Conservation (phyloP, 768 basidiomycete genomes). For the Antrodiella citrinella region DNA sequence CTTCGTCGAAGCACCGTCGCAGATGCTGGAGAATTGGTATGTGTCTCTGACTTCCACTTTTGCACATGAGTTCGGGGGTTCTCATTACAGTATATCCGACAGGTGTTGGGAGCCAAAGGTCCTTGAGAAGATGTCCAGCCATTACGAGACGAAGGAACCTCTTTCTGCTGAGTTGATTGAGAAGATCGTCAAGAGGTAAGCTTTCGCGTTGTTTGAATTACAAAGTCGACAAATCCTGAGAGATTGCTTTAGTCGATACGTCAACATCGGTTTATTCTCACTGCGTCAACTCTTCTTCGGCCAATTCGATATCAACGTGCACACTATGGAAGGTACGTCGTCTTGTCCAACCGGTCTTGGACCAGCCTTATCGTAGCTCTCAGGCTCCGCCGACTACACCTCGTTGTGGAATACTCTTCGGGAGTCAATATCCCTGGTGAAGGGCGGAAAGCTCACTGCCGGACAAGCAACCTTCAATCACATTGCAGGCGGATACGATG, state of each 20-base stretch:
- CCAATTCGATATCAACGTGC: conserved; percentile 69
- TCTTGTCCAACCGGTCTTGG: too few species aligned
- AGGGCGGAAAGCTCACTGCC: conserved; percentile 47
- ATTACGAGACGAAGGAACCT: conserved; percentile 67
- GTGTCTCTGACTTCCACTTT: too few species aligned
- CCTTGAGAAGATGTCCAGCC: conserved; percentile 69
- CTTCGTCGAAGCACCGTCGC: conserved; percentile 85
- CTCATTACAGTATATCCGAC: too few species aligned
- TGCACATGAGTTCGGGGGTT: too few species aligned
- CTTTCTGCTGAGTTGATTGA: conserved; percentile 66
- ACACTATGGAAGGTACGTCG: conserved; percentile 53
- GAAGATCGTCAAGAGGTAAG: conserved; percentile 72
- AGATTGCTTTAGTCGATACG: conserved; percentile 40
- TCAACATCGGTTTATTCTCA: conserved; percentile 77
- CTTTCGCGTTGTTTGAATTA: too few species aligned
- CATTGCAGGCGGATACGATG: conserved; percentile 67
- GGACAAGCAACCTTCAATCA: conserved; percentile 76
- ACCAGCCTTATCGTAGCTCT: too few species aligned
- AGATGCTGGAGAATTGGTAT: conserved; percentile 90
- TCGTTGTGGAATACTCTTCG: conserved; percentile 69
- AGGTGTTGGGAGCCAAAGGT: conserved; percentile 82
- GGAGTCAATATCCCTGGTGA: conserved; percentile 62
- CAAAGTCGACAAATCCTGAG: too few species aligned
- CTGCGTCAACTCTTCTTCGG: conserved; percentile 82
- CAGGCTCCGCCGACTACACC: conserved; percentile 67